phyloP scores from a whole-genome alignment of 2,329 filamentous ascomycete genomes.

The Ascomycota sp. region DNA sequence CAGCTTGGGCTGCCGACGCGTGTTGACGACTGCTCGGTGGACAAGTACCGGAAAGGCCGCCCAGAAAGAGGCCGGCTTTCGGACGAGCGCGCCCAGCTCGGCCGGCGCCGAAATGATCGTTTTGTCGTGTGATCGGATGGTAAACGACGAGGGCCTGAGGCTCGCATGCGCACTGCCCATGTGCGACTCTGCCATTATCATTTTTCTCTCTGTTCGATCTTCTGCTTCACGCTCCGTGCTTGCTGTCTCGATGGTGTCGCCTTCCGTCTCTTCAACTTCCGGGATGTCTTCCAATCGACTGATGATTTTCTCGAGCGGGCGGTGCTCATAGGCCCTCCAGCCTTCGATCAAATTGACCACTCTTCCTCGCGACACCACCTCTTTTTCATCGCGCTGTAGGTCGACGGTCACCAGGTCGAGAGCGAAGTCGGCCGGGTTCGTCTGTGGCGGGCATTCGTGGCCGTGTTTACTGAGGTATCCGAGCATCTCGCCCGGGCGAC shows the following conservation, averaged over 20 bases:
- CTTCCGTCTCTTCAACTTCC: slow-evolving; percentile 9
- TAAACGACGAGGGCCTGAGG: neutral
- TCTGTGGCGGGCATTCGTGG: slow-evolving; percentile 41
- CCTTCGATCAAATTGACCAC: slow-evolving; percentile 37
- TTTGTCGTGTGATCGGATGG: slow-evolving; percentile 15
- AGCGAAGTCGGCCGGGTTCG: slow-evolving; percentile 58
- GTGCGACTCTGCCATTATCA: neutral
- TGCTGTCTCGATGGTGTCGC: slow-evolving; percentile 2
- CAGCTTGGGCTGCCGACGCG: slow-evolving; percentile 40
- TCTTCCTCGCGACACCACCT: slow-evolving; percentile 37
- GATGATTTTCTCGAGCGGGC: slow-evolving; percentile 1
- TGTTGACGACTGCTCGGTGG: slow-evolving; percentile 44
- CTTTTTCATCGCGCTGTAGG: slow-evolving; percentile 39
- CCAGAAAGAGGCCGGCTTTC: slow-evolving; percentile 36
- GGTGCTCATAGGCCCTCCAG: slow-evolving; percentile 21
- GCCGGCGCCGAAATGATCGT: slow-evolving; percentile 39
- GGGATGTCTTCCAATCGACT: slow-evolving; percentile 8
- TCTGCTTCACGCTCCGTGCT: slow-evolving; percentile 1
- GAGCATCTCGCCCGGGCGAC: slow-evolving; percentile 39
- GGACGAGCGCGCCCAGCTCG: slow-evolving; percentile 45
- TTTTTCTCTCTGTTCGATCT: neutral
- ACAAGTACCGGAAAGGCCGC: slow-evolving; percentile 45
- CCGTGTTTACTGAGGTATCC: slow-evolving; percentile 37
- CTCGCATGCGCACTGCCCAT: neutral
- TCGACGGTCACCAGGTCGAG: slow-evolving; percentile 58